Percentiles rank a stretch among this genome's conserved stretches.
Evolutionary conservation across 331 rosid species (phyloP).

Genomic region (Quercus lobata): DNA sequence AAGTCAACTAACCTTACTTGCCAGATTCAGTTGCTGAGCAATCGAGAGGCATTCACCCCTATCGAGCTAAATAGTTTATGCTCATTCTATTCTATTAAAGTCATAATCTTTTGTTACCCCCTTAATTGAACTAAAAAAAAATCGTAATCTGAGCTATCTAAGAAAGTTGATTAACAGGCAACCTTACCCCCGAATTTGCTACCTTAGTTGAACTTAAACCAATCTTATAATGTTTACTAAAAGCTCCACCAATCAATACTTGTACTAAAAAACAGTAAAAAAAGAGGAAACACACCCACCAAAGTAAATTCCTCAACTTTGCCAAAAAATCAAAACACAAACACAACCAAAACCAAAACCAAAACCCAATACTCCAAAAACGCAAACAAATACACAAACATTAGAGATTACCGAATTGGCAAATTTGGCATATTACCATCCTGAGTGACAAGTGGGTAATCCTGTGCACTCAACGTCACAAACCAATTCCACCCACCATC

Average conservation of each 20-base stretch:
- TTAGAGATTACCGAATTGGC: constrained; percentile 30
- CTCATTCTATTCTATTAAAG: no score
- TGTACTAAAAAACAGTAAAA: neutral
- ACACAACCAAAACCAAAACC: neutral
- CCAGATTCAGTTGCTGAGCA: no score
- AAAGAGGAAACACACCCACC: no score
- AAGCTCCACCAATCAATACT: neutral
- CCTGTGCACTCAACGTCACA: constrained; percentile 73
- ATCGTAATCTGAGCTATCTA: no score
- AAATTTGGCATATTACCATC: constrained; percentile 54
- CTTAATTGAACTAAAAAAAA: no score
- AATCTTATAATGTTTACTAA: neutral
- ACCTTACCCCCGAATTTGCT: no score
- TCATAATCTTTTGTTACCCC: no score
- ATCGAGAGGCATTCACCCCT: no score
- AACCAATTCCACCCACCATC: constrained; percentile 94
- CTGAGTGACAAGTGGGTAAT: constrained; percentile 90
- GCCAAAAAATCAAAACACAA: neutral
- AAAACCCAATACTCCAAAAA: neutral
- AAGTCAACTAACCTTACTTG: no score
- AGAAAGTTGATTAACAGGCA: no score
- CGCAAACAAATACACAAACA: neutral
- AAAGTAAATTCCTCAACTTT: no score
- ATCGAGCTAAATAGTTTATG: no score
- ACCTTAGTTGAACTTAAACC: neutral